A percentile compares a stretch with the other conserved stretches of the same genome.
These are phyloP conservation scores for Cladorrhinum sp. DNA, from an alignment of 2,329 filamentous ascomycete species.

Conservation along the genomic window DNA sequence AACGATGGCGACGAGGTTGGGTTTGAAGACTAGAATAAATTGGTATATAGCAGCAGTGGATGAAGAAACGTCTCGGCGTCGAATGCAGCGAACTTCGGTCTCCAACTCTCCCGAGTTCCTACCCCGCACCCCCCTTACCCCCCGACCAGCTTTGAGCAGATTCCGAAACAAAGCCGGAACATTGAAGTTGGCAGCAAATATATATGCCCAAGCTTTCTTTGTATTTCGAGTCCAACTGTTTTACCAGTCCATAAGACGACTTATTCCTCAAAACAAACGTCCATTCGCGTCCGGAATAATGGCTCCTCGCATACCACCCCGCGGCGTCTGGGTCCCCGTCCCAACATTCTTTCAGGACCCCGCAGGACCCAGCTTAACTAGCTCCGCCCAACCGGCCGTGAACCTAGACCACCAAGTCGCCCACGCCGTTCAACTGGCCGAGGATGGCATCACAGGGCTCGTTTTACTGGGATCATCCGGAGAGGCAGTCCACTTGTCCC, in stretches of 20 bases:
- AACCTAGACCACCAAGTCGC: conserved; percentile 57
- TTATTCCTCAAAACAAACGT: background rate
- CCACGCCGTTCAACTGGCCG: conserved; percentile 59
- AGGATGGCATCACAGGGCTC: conserved; percentile 57
- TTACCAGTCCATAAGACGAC: too few species aligned
- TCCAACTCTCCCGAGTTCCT: background rate
- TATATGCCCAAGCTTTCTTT: too few species aligned
- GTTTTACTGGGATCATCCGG: conserved; percentile 63
- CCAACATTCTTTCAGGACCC: conserved; percentile 60
- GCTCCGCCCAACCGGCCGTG: conserved; percentile 47
- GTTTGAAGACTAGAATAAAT: too few species aligned
- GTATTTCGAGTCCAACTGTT: too few species aligned
- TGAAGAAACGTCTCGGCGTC: too few species aligned
- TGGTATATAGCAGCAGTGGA: too few species aligned
- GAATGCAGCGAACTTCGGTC: background rate
- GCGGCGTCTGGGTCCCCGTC: conserved; percentile 58
- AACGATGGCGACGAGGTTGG: too few species aligned
- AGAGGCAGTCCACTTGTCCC: conserved; percentile 60
- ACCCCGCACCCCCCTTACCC: background rate
- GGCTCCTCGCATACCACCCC: conserved; percentile 39
- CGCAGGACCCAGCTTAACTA: conserved; percentile 36
- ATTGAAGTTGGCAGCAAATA: too few species aligned
- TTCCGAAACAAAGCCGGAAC: background rate
- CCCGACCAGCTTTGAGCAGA: background rate
- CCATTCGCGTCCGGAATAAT: conserved; percentile 33